Evolutionary conservation across 495 filamentous ascomycete genomes (phyloP), one percentile per base, ranked within the genome.

Genomic region (Penicillium bialowiezense): DNA sequence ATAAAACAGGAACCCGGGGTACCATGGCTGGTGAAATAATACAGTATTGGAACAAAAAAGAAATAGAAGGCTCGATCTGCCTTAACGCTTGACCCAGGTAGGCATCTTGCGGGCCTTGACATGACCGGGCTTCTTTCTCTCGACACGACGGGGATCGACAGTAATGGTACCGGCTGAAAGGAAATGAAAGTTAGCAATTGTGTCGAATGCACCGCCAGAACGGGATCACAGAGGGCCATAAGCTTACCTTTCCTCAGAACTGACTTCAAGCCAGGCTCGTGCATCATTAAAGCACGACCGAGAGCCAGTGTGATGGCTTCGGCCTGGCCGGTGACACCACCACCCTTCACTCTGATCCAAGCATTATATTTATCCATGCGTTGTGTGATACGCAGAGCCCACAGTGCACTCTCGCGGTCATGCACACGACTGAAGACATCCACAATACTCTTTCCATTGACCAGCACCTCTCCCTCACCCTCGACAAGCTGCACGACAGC

Each of bases 61-160:
- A 46, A 48, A 39, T 34, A 45, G 14, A 19, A 24, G 10, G 15
- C 34, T 38, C 17, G 17, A n/a, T 37, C 8, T 18, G 6, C 36
- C 53, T 52, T 60, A 80, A 56, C 77, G 65, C 82, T 97, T 97
- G 75, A 97, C 92, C 93, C 93, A 99, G 54, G 95, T 78, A 46
- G 91, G 95, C 85, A 89, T 93, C 81, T 99, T 99, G 71, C 93
- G 86, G 34, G 93, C 92, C 77, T 97, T 97, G 68, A 96, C 67
- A 55, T 88, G 86, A 56, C 93, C 93, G 19, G 90, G 82, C 82
- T 99, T 99, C 86, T 99, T 99, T 60, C 93, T 90, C 74, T 99
- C 93, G 51, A 97, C 95, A 44, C 76, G 83, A 67, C 91, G 88
- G 33, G 87, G 81, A 80, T 99, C 91, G 55, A 95, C 86, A 42